A percentile compares a stretch with the other conserved stretches of the same genome.
These are phyloP conservation scores for Boletus coccyginus DNA, from an alignment of 768 basidiomycete genomes.

Conservation along the genomic window DNA sequence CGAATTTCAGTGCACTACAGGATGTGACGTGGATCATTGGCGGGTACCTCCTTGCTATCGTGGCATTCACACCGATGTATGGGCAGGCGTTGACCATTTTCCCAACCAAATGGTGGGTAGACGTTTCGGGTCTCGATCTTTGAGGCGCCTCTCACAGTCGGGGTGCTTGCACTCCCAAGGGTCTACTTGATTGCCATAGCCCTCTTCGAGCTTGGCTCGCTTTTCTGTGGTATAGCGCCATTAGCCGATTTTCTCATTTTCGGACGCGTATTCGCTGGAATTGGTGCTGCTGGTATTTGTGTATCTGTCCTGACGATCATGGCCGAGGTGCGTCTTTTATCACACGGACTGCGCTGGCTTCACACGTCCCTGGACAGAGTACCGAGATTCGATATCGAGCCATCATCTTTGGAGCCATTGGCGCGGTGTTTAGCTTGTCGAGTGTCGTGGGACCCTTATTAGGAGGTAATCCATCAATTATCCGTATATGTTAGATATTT, in stretches of 20 bases:
- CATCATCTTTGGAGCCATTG: constrained; percentile 12
- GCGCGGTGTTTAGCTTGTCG: constrained; percentile 5
- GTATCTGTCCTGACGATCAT: constrained; percentile 14
- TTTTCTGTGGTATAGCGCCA: constrained; percentile 59
- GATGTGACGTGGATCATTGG: constrained; percentile 59
- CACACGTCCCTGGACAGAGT: neutral
- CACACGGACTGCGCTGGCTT: neutral
- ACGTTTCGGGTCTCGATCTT: constrained; percentile 34
- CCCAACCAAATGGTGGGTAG: constrained; percentile 21
- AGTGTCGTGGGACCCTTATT: constrained; percentile 12
- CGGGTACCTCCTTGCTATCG: constrained; percentile 59
- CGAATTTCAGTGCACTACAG: constrained; percentile 11
- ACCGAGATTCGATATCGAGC: constrained; percentile 7
- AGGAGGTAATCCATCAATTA: neutral
- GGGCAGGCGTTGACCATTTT: constrained; percentile 8
- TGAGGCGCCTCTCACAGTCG: neutral
- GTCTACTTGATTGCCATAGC: constrained; percentile 6
- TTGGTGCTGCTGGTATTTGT: constrained; percentile 63
- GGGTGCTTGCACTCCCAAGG: constrained; percentile 39
- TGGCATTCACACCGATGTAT: constrained; percentile 11
- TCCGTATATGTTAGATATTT: neutral
- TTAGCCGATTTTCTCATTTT: constrained; percentile 62
- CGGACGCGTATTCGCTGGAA: constrained; percentile 61
- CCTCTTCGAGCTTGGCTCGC: constrained; percentile 43
- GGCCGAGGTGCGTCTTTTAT: constrained; percentile 4